Conservation (phyloP, 116 monocot species). For the Iris pallida region DNA sequence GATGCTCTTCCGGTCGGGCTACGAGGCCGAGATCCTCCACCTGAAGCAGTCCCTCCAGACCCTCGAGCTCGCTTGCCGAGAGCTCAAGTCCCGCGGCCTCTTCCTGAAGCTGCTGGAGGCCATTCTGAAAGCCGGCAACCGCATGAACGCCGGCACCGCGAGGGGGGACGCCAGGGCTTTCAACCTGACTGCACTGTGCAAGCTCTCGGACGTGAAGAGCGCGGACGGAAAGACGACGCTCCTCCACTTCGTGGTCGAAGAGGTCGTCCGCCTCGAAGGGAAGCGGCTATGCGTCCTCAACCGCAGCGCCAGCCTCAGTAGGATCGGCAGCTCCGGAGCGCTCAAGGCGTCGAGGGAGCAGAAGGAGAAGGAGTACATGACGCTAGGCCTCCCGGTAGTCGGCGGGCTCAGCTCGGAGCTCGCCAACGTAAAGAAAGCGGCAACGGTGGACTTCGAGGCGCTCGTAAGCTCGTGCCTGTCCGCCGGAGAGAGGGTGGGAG, state of each 20-base stretch:
- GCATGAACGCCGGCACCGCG: slow-evolving; percentile 83
- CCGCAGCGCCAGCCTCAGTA: slow-evolving; percentile 36
- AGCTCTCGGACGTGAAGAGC: slow-evolving; percentile 84
- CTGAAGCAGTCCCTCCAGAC: slow-evolving; percentile 34
- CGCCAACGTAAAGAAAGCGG: slow-evolving; percentile 65
- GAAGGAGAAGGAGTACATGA: slow-evolving; percentile 64
- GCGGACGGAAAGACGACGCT: slow-evolving; percentile 74
- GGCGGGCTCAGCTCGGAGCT: slow-evolving; percentile 61
- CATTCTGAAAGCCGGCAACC: slow-evolving; percentile 74
- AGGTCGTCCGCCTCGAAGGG: slow-evolving; percentile 69
- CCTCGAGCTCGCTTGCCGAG: slow-evolving; percentile 64
- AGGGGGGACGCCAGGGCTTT: slow-evolving; percentile 84
- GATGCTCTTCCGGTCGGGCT: slow-evolving; percentile 61
- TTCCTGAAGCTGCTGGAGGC: slow-evolving; percentile 80
- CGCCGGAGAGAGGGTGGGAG: slow-evolving; percentile 18
- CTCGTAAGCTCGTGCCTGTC: slow-evolving; percentile 15
- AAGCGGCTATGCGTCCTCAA: slow-evolving; percentile 43
- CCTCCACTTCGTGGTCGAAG: slow-evolving; percentile 76
- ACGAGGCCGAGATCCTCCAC: slow-evolving; percentile 38
- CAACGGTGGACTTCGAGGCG: slow-evolving; percentile 50
- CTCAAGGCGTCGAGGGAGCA: slow-evolving; percentile 16
- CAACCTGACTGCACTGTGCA: slow-evolving; percentile 62
- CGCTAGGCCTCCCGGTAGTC: slow-evolving; percentile 66
- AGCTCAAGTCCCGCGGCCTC: slow-evolving; percentile 40
- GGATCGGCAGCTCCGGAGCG: slow-evolving; percentile 6